These are phyloP conservation scores for Cordyceps farinosa DNA, from an alignment of 2,329 filamentous ascomycete species.

Conservation along the genomic window DNA sequence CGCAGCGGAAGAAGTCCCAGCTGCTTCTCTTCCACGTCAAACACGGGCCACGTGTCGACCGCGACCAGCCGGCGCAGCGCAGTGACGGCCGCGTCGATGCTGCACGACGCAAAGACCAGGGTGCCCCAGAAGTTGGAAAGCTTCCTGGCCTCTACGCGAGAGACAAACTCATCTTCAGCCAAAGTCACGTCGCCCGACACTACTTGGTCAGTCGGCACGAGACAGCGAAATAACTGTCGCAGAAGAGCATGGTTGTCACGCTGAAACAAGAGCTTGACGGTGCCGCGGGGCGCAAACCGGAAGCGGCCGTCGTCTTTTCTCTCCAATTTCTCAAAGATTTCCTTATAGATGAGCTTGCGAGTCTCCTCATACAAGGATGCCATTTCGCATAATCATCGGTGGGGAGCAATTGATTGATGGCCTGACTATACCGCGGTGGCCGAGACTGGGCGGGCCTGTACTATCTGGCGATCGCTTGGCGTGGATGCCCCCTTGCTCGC, in stretches of 20 bases:
- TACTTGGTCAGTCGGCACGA: neutral
- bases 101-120: constrained; percentile 29
- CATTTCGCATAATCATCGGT: neutral
- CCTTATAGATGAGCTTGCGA: constrained; percentile 1
- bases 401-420: neutral
- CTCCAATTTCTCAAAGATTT: constrained; percentile 21
- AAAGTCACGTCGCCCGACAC: constrained; percentile 3
- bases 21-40: constrained; percentile 3
- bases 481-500: neutral
- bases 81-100: constrained; percentile 23
- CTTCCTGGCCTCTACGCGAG: constrained; percentile 24
- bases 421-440: neutral
- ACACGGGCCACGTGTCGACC: constrained; percentile 7
- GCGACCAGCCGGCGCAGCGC: constrained; percentile 24
- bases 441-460: neutral
- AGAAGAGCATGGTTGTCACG: constrained; percentile 19
- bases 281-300: constrained; percentile 24
- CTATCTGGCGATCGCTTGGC: neutral
- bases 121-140: constrained; percentile 30
- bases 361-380: neutral
- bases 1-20: constrained; percentile 22
- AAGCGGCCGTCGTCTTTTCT: constrained; percentile 23
- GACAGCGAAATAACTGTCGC: constrained; percentile 21
- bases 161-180: constrained; percentile 21
- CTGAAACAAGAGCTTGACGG: constrained; percentile 21